Conservation (phyloP, 2,329 filamentous ascomycete genomes). For the Beauveria sp. region DNA sequence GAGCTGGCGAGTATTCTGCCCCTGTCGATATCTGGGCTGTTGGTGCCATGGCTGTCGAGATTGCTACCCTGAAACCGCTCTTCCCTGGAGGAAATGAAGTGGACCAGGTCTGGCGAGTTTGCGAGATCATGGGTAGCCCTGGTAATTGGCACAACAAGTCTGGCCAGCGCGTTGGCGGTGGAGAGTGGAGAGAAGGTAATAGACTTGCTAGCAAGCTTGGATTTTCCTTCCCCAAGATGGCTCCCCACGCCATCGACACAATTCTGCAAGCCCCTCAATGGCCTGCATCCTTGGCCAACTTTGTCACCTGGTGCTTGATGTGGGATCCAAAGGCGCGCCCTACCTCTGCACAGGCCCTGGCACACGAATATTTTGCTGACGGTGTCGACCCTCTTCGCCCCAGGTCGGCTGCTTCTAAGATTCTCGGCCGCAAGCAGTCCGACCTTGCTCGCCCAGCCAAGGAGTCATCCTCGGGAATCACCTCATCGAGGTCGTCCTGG, state of each 20-base stretch:
- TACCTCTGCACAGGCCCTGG: constrained; percentile 87
- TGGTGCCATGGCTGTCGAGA: constrained; percentile 96
- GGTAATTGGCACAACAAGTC: constrained; percentile 97
- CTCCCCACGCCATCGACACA: constrained; percentile 91
- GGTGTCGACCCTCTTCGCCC: constrained; percentile 85
- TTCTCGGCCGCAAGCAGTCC: constrained; percentile 84
- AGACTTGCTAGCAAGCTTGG: constrained; percentile 90
- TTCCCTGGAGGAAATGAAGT: constrained; percentile 98
- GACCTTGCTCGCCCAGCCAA: constrained; percentile 64
- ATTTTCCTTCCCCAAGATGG: constrained; percentile 99
- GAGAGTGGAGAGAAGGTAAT: constrained; percentile 95
- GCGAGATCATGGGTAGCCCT: constrained; percentile 98
- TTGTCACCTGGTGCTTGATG: constrained; percentile 98
- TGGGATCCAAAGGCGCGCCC: constrained; percentile 93
- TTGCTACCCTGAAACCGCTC: constrained; percentile 90
- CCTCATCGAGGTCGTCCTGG: constrained; percentile 85
- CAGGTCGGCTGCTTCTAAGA: constrained; percentile 79
- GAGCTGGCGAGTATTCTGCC: constrained; percentile 93
- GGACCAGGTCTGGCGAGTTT: constrained; percentile 97
- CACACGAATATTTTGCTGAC: constrained; percentile 90
- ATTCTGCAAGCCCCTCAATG: constrained; percentile 87
- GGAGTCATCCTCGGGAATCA: constrained; percentile 51
- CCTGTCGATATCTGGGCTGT: constrained; percentile 98
- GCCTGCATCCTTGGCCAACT: constrained; percentile 79
- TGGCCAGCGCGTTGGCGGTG: constrained; percentile 78